Evolutionary conservation across 1,284 basidiomycete species (phyloP).

Genomic region (Pseudozyma sp.): DNA sequence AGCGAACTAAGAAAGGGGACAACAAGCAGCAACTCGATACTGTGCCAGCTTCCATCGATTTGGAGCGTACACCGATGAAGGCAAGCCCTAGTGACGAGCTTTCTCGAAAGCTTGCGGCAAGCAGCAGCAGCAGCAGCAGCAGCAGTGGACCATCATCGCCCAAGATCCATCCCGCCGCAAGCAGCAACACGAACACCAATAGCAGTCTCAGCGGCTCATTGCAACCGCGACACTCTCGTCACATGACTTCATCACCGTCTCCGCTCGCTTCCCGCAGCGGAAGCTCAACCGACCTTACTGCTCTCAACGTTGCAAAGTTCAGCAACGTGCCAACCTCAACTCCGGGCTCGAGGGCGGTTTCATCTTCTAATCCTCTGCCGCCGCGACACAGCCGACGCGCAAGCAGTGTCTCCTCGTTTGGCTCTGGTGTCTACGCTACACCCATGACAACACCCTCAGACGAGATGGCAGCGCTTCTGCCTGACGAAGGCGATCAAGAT

Average conservation of each 20-base stretch:
- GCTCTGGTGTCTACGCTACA: slow-evolving; percentile 49
- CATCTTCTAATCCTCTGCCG: slow-evolving; percentile 14
- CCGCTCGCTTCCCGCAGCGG: slow-evolving; percentile 42
- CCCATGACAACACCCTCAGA: slow-evolving; percentile 53
- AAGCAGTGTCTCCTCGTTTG: slow-evolving; percentile 50
- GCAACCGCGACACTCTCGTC: slow-evolving; percentile 12
- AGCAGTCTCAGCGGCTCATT: slow-evolving; percentile 12
- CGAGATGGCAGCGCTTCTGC: slow-evolving; percentile 47
- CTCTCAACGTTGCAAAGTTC: slow-evolving; percentile 9
- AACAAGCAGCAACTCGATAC: slow-evolving; percentile 21
- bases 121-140: slow-evolving; percentile 16
- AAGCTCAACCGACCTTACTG: slow-evolving; percentile 29
- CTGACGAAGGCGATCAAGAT: slow-evolving; percentile 35
- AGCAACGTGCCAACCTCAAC: slow-evolving; percentile 7
- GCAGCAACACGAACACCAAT: slow-evolving; percentile 8
- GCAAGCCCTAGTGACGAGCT: slow-evolving; percentile 26
- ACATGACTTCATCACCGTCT: slow-evolving; percentile 32
- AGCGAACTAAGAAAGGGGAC: slow-evolving; percentile 10
- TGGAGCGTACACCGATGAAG: slow-evolving; percentile 40
- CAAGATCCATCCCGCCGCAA: slow-evolving; percentile 1
- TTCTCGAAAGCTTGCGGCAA: slow-evolving; percentile 2
- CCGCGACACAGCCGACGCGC: slow-evolving; percentile 45
- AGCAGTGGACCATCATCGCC: slow-evolving; percentile 27
- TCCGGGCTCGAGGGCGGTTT: slow-evolving; percentile 24
- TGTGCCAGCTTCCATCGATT: slow-evolving; percentile 5